Conservation (phyloP, 176 grass and related monocot species). For the Carex kokanica region DNA sequence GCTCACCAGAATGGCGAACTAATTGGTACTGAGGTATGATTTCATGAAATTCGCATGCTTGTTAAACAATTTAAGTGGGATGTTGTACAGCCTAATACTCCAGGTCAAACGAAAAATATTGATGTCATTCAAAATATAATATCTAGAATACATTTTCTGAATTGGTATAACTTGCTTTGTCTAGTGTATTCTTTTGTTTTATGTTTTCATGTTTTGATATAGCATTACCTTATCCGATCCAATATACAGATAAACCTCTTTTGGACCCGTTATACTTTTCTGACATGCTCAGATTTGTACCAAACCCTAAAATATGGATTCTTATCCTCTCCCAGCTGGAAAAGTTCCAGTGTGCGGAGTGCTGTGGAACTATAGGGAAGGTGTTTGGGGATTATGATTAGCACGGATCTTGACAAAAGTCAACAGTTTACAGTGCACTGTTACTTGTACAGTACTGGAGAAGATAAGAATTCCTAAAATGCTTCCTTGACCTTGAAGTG, state of each 20-base stretch:
- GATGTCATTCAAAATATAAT: background rate
- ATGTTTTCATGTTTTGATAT: background rate
- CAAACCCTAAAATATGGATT: background rate
- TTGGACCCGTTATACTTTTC: background rate
- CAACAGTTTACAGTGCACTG: background rate
- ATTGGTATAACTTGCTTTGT: background rate
- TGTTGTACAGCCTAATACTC: background rate
- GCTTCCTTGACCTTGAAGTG: background rate
- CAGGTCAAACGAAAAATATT: background rate
- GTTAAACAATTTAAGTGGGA: background rate
- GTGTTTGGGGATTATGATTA: background rate
- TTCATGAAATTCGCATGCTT: background rate
- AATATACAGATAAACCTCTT: background rate
- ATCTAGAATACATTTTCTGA: background rate
- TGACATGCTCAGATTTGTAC: background rate
- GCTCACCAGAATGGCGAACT: constrained; percentile 80
- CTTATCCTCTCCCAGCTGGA: background rate
- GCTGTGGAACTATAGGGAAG: background rate
- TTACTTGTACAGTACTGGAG: background rate
- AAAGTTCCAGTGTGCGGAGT: background rate
- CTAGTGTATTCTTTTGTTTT: background rate
- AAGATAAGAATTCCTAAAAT: background rate
- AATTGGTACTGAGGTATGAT: constrained; percentile 67
- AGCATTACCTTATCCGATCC: background rate
- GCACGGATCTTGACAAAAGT: background rate